Conservation (phyloP, 73 alveolate species). For the Durusdinium trenchii region DNA sequence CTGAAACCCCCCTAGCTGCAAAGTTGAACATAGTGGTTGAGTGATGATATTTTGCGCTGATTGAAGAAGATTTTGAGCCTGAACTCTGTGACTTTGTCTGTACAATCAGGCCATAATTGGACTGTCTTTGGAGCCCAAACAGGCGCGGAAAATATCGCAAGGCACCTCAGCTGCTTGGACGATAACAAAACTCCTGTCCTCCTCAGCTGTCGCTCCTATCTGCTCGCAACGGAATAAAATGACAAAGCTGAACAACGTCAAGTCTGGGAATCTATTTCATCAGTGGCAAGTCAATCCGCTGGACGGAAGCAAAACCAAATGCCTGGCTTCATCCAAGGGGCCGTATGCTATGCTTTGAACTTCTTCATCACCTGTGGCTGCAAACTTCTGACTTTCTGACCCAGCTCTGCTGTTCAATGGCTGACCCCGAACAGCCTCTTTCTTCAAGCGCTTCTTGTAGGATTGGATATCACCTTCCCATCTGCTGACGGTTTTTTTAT, state of each 20-base stretch:
- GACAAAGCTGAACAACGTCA: not conserved
- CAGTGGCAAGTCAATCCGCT: not conserved
- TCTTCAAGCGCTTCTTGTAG: conserved; percentile 90
- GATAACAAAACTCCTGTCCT: not conserved
- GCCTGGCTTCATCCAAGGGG: not conserved
- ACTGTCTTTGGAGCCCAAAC: conserved; percentile 58
- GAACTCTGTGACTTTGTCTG: no score
- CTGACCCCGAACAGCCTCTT: not conserved
- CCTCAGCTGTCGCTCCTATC: not conserved
- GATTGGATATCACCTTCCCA: conserved; percentile 94
- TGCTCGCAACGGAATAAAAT: not conserved
- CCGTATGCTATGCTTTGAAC: conserved; percentile 60
- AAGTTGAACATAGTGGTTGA: no score
- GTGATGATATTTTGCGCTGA: no score
- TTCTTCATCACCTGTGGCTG: conserved; percentile 80
- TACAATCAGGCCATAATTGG: conserved; percentile 33
- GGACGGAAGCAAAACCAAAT: not conserved
- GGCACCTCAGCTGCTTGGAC: not conserved
- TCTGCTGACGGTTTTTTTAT: conserved; percentile 62
- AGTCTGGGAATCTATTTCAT: not conserved
- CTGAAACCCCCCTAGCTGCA: no score
- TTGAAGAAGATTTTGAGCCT: no score
- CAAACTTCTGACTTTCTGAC: not conserved
- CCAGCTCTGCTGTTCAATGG: not conserved
- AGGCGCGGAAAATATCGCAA: conserved; percentile 15